Base-by-base conservation (phyloP, 1,284 basidiomycete species). In the Cutaneotrichosporon sp. region DNA sequence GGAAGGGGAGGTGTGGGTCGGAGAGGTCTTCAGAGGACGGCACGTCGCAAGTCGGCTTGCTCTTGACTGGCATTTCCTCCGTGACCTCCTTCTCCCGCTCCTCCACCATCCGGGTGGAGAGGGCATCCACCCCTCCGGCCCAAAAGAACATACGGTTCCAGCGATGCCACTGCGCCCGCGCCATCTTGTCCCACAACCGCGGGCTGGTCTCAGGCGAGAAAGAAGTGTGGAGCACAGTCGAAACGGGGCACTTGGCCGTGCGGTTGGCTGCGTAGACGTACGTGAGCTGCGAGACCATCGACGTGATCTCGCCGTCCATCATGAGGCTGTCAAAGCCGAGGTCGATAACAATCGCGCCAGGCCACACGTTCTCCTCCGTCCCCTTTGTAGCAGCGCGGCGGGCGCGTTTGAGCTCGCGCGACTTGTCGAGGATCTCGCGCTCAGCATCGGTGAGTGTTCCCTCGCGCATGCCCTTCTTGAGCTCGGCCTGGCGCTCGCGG, bases 241-340 rank as follows among this genome's bases (percentile, higher is more conserved):
- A 81, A 76, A 98, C 92, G 0, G 92, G 90, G 63, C 81, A 84
- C 5, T 83, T 75, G 1, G 91, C 86, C 56, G 85, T 85, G 59
- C 91, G 87, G 79, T 98, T 96, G 53, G 87, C 85, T 69, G 90
- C 89, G 80, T 98, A 97, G 40, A 91, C 88, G 76, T 91, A 97
- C 38, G 88, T 88, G 60, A 98, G 83, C 79, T 99, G 97, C 46
- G 90, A 89, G 56, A 86, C 87, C 75, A 99, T 85, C 21, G 92
- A 97, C 66, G 84, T 86, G 66, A 96, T 85, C 83, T 99, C 97
- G 91, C 96, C 94, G 62, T 94, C 92, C 56, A 82, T 87, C 97
- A 99, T 99, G 80, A 90, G 84, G 56, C 93, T 87, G 78, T 99
- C 97, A 76, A 99, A 99, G 2, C 89, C 92, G 8, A 97, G 84